Percentiles rank a stretch among this genome's conserved stretches.
phyloP scores from a whole-genome alignment of 164 flowering plant genomes.

The Berberis thunbergii region DNA sequence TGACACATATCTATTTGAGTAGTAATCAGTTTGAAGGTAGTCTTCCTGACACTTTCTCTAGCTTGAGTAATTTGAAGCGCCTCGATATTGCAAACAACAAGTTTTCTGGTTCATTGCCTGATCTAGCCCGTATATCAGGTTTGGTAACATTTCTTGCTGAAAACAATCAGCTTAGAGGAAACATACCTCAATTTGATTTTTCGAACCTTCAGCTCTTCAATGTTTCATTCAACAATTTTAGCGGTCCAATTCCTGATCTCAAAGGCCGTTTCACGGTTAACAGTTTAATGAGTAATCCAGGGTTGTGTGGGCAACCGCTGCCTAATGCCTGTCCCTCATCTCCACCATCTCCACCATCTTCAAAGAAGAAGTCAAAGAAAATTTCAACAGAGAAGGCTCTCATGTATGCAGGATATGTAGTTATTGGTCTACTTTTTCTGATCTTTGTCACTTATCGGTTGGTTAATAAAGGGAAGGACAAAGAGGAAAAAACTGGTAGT shows the following conservation, averaged over 20 bases:
- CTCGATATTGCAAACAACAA: slow-evolving; percentile 34
- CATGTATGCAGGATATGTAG: slow-evolving; percentile 37
- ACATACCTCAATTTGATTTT: slow-evolving; percentile 38
- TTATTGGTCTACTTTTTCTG: slow-evolving; percentile 22
- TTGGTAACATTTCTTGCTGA: slow-evolving; percentile 31
- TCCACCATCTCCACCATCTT: not conserved
- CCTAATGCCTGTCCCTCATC: slow-evolving; percentile 21
- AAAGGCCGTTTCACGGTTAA: slow-evolving; percentile 12
- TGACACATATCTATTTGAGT: slow-evolving; percentile 28
- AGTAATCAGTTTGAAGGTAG: slow-evolving; percentile 30
- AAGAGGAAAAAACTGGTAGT: slow-evolving; percentile 9
- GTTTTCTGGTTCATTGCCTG: slow-evolving; percentile 39
- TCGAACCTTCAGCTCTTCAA: slow-evolving; percentile 31
- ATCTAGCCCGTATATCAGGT: slow-evolving; percentile 35
- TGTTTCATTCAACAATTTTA: slow-evolving; percentile 42
- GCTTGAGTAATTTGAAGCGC: slow-evolving; percentile 27
- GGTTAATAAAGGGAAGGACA: slow-evolving; percentile 14
- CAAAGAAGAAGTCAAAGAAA: slow-evolving; percentile 12
- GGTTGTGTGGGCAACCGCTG: slow-evolving; percentile 40
- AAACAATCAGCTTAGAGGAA: slow-evolving; percentile 35
- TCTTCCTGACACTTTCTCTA: slow-evolving; percentile 29
- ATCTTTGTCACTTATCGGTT: slow-evolving; percentile 17
- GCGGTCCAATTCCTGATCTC: slow-evolving; percentile 34
- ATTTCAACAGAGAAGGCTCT: slow-evolving; percentile 17
- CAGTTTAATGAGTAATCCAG: slow-evolving; percentile 33